Conservation (phyloP, 306 rosid species). For the Myrica gale region DNA sequence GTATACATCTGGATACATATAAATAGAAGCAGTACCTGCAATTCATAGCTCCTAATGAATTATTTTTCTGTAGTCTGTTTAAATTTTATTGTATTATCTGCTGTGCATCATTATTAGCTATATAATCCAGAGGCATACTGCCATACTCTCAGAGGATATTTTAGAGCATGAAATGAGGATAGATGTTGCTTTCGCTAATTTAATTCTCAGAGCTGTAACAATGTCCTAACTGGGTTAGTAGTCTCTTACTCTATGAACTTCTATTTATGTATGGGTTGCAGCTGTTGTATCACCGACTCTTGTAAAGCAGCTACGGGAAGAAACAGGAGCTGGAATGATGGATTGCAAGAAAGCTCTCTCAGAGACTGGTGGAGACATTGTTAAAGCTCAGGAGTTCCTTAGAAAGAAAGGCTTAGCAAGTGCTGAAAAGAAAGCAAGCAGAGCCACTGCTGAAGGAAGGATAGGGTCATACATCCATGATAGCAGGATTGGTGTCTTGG, state of each 20-base stretch:
- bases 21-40: neutral
- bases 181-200: neutral
- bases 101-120: neutral
- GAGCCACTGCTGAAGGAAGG: constrained; percentile 94
- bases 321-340: constrained; percentile 99
- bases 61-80: no score
- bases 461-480: constrained; percentile 94
- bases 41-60: neutral
- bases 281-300: constrained; percentile 84
- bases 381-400: constrained; percentile 82
- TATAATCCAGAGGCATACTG: neutral
- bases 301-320: constrained; percentile 93
- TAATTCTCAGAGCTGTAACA: neutral
- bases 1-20: neutral
- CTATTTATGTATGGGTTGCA: constrained; percentile 35
- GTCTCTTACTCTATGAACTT: constrained; percentile 20
- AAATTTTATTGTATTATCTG: no score
- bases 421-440: constrained; percentile 90
- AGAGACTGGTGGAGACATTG: constrained; percentile 75
- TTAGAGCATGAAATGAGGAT: constrained; percentile 20
- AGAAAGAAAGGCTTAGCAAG: constrained; percentile 93
- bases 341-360: constrained; percentile 91
- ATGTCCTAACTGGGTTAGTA: constrained; percentile 2
- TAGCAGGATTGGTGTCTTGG: constrained; percentile 82
- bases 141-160: constrained; percentile 9